These are phyloP conservation scores for Rusavskia elegans DNA, from an alignment of 495 filamentous ascomycete genomes.

Conservation along the genomic window DNA sequence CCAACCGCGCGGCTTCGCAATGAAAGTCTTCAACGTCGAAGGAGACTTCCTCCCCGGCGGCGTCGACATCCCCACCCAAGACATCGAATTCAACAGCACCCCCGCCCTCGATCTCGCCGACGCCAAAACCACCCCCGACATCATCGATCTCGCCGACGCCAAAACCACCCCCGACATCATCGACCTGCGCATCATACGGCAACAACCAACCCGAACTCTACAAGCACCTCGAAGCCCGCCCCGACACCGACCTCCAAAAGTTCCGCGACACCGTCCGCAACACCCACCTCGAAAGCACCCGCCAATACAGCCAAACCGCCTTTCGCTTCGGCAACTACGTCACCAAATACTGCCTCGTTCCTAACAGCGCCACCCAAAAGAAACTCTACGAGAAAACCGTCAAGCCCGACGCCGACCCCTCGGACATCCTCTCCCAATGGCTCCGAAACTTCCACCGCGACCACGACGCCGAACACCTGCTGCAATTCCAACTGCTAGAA, in stretches of 20 bases:
- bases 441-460: constrained; percentile 25
- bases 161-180: constrained; percentile 31
- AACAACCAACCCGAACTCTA: constrained; percentile 21
- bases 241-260: constrained; percentile 27
- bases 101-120: constrained; percentile 30
- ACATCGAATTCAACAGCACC: constrained; percentile 32
- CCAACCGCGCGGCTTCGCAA: constrained; percentile 30
- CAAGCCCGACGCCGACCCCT: constrained; percentile 18
- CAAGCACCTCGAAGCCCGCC: constrained; percentile 23
- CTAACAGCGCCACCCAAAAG: constrained; percentile 22
- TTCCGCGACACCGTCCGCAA: constrained; percentile 22
- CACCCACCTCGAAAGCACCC: constrained; percentile 25
- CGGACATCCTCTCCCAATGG: constrained; percentile 27
- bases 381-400: constrained; percentile 25
- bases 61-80: constrained; percentile 20
- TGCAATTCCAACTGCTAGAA: constrained; percentile 28
- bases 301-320: constrained; percentile 31
- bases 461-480: constrained; percentile 30
- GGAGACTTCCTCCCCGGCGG: constrained; percentile 29
- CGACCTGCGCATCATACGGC: constrained; percentile 28
- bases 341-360: constrained; percentile 30
- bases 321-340: constrained; percentile 34
- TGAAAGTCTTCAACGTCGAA: constrained; percentile 30
- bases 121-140: constrained; percentile 29
- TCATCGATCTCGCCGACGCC: constrained; percentile 26